Evolutionary conservation across 2,329 filamentous ascomycete genomes (phyloP).

Genomic region (Amauroascus verrucosus): DNA sequence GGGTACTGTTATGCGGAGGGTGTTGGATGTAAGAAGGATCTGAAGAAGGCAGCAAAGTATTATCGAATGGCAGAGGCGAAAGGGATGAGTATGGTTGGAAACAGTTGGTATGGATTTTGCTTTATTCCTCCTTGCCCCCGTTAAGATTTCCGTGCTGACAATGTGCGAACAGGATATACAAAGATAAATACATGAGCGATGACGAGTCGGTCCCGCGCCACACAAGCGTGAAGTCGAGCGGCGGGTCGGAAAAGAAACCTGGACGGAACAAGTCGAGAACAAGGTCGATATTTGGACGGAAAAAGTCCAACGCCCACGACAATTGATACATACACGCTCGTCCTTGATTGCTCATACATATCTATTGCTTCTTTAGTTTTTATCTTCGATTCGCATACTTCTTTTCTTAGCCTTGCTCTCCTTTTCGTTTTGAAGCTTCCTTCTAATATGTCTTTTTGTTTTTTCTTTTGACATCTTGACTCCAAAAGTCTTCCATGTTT

Average conservation of each 20-base stretch:
- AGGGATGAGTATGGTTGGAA: constrained; percentile 95
- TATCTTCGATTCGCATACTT: background rate
- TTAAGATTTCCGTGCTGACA: background rate
- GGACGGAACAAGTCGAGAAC: constrained; percentile 63
- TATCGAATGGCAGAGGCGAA: constrained; percentile 85
- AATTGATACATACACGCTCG: constrained; percentile 2
- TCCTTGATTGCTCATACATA: background rate
- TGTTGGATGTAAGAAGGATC: constrained; percentile 85
- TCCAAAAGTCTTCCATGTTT: too few species aligned
- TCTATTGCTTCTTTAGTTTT: background rate
- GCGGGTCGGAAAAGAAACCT: constrained; percentile 44
- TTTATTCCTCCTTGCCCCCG: background rate
- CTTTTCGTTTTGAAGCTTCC: background rate
- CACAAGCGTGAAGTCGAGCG: constrained; percentile 11
- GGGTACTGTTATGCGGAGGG: constrained; percentile 95
- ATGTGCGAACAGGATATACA: constrained; percentile 66
- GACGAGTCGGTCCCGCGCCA: constrained; percentile 31
- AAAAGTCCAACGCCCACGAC: constrained; percentile 35
- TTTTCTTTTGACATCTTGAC: too few species aligned
- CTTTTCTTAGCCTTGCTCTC: too few species aligned
- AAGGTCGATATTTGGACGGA: constrained; percentile 60
- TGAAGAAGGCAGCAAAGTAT: constrained; percentile 85
- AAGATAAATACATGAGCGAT: constrained; percentile 76
- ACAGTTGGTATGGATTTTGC: constrained; percentile 74
- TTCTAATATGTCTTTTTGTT: background rate